These are phyloP conservation scores for Cystobasidiaceae sp. DNA, from an alignment of 1,284 basidiomycete genomes.

Conservation along the genomic window DNA sequence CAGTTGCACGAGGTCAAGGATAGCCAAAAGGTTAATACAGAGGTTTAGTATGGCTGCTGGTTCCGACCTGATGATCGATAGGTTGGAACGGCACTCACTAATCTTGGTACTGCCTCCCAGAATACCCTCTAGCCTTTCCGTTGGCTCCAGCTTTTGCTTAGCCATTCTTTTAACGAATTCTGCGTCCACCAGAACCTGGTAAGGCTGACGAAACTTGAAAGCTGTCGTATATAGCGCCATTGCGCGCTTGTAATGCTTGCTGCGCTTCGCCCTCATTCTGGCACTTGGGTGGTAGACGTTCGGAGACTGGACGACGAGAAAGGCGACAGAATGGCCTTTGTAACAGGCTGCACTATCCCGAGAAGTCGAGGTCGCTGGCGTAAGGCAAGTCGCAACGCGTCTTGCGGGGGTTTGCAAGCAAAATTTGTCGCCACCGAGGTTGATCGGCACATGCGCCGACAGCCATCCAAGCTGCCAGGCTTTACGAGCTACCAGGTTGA, in stretches of 20 bases:
- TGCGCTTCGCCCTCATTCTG: slow-evolving; percentile 81
- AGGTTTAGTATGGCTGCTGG: background rate
- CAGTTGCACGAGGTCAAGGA: background rate
- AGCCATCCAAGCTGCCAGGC: too few relatives aligned
- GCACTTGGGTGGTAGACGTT: too few relatives aligned
- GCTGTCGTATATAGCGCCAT: slow-evolving; percentile 78
- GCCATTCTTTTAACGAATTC: slow-evolving; percentile 69
- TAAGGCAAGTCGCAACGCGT: too few relatives aligned
- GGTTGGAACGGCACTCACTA: slow-evolving; percentile 56
- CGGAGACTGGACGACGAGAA: background rate
- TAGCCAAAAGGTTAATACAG: background rate
- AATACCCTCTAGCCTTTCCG: slow-evolving; percentile 64
- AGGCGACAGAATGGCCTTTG: background rate
- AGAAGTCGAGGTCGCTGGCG: too few relatives aligned
- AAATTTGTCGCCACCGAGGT: too few relatives aligned
- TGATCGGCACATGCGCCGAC: too few relatives aligned
- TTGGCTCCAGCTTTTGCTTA: slow-evolving; percentile 65
- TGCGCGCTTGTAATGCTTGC: slow-evolving; percentile 83
- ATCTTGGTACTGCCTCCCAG: slow-evolving; percentile 80
- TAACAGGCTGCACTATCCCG: background rate
- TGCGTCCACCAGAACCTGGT: slow-evolving; percentile 75
- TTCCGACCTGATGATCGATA: background rate
- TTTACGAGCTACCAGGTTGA: too few relatives aligned
- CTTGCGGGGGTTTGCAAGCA: too few relatives aligned
- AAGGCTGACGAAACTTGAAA: slow-evolving; percentile 78